Evolutionary conservation across 306 rosid species (phyloP).

Genomic region (Citrullus mucosospermus): DNA sequence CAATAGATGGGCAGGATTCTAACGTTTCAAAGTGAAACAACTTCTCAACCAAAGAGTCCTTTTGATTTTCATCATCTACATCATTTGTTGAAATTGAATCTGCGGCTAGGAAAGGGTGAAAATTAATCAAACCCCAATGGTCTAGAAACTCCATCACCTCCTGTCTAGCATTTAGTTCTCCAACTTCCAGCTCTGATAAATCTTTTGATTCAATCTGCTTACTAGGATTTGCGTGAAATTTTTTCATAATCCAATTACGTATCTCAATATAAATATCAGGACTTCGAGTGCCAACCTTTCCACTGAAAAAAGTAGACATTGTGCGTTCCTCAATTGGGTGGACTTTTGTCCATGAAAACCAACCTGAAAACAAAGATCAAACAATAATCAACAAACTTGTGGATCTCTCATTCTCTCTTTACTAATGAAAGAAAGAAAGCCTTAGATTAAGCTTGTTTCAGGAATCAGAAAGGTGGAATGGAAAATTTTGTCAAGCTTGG

Average conservation of each 20-base stretch:
- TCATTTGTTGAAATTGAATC: constrained; percentile 28
- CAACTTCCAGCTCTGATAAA: constrained; percentile 60
- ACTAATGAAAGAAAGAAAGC: background rate
- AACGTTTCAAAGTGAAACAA: constrained; percentile 65
- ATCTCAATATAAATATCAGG: constrained; percentile 59
- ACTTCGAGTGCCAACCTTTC: constrained; percentile 44
- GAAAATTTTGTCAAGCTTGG: background rate
- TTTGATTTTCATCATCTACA: constrained; percentile 30
- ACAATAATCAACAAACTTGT: background rate
- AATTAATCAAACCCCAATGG: constrained; percentile 89
- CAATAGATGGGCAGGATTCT: constrained; percentile 28
- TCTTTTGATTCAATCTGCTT: constrained; percentile 52
- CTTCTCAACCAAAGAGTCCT: constrained; percentile 48
- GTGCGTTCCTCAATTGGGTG: constrained; percentile 64
- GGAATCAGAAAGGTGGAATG: background rate
- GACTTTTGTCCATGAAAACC: constrained; percentile 72
- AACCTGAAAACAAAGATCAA: constrained; percentile 43
- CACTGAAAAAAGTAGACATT: constrained; percentile 65
- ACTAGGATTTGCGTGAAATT: constrained; percentile 46
- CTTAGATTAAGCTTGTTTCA: background rate
- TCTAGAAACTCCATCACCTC: constrained; percentile 82
- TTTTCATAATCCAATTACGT: constrained; percentile 69
- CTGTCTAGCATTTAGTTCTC: constrained; percentile 61
- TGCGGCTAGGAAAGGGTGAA: constrained; percentile 59
- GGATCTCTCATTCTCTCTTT: background rate